Percentiles rank a stretch among this genome's conserved stretches.
These are phyloP conservation scores for Flagelloscypha sp. DNA, from an alignment of 768 basidiomycete genomes.

Conservation along the genomic window DNA sequence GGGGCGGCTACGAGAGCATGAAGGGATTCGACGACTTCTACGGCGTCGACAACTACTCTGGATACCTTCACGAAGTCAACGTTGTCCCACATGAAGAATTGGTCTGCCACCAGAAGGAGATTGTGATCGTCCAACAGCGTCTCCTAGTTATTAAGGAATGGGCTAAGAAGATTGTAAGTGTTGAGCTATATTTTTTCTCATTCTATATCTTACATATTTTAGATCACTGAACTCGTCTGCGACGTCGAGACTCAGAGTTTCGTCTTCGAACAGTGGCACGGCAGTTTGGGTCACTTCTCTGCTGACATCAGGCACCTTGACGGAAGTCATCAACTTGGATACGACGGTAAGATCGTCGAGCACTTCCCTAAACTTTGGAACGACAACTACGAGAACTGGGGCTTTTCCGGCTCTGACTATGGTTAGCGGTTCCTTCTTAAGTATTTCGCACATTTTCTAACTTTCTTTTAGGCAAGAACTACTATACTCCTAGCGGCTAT, in stretches of 20 bases:
- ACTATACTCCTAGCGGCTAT: conserved; percentile 16
- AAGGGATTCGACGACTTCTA: conserved; percentile 28
- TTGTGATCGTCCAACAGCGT: conserved; percentile 25
- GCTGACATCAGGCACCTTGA: conserved; percentile 33
- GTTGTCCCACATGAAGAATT: conserved; percentile 18
- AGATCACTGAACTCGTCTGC: conserved; percentile 25
- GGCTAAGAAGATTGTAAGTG: no score
- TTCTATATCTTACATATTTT: no score
- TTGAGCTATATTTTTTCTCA: no score
- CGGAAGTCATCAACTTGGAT: conserved; percentile 30
- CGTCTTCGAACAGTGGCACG: conserved; percentile 34
- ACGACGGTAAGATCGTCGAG: conserved; percentile 26
- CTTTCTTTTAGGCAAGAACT: conserved; percentile 22
- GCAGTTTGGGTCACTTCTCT: conserved; percentile 26
- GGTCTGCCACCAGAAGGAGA: conserved; percentile 21
- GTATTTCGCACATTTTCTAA: not conserved
- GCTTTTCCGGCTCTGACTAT: conserved; percentile 24
- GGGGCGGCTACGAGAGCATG: conserved; percentile 30
- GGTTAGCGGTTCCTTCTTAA: not conserved
- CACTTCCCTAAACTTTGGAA: conserved; percentile 24
- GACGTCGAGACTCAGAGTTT: conserved; percentile 30
- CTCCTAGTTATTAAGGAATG: conserved; percentile 27
- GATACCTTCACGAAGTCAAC: conserved; percentile 17
- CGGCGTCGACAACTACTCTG: conserved; percentile 27
- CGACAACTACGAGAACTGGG: conserved; percentile 22